phyloP scores from a whole-genome alignment of 805 yeast species.

The Cyberlindnera americana region DNA sequence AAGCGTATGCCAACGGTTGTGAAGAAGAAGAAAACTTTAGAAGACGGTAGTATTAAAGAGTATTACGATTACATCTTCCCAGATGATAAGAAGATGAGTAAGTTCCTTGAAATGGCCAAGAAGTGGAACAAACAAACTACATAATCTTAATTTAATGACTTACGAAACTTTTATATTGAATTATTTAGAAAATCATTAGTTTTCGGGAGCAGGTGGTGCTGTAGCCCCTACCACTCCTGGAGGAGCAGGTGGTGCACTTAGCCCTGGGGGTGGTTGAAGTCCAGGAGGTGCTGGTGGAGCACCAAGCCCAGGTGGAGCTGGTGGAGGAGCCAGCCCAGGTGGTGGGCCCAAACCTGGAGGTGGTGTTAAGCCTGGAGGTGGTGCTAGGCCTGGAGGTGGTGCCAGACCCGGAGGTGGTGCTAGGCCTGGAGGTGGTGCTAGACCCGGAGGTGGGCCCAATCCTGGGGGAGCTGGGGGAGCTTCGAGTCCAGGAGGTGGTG shows the following conservation, averaged over 20 bases:
- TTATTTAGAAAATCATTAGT: not conserved
- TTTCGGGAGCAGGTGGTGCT: constrained; percentile 3
- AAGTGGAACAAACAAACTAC: constrained; percentile 36
- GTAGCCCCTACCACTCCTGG: too few relatives aligned
- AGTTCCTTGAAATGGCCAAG: constrained; percentile 44
- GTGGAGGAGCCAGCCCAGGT: constrained; percentile 22
- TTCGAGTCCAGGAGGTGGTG: constrained; percentile 1
- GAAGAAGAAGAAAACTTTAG: constrained; percentile 38
- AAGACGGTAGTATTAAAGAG: constrained; percentile 50
- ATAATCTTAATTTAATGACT: not conserved
- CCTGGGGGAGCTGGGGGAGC: constrained; percentile 6
- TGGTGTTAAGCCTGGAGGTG: constrained; percentile 24
- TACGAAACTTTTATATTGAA: not conserved
- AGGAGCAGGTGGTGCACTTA: not conserved
- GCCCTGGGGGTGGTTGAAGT: constrained; percentile 23
- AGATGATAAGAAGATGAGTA: constrained; percentile 45
- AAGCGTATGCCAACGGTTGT: constrained; percentile 53
- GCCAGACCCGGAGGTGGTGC: constrained; percentile 24
- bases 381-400: constrained; percentile 28
- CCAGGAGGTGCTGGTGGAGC: constrained; percentile 10
- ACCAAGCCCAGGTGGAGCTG: constrained; percentile 27
- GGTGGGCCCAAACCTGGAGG: constrained; percentile 15
- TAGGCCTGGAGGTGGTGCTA: constrained; percentile 26
- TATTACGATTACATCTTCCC: constrained; percentile 63
- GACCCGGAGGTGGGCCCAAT: constrained; percentile 26